These are phyloP conservation scores for Acrodontium crateriforme DNA, from an alignment of 2,329 filamentous ascomycete species.

Conservation along the genomic window DNA sequence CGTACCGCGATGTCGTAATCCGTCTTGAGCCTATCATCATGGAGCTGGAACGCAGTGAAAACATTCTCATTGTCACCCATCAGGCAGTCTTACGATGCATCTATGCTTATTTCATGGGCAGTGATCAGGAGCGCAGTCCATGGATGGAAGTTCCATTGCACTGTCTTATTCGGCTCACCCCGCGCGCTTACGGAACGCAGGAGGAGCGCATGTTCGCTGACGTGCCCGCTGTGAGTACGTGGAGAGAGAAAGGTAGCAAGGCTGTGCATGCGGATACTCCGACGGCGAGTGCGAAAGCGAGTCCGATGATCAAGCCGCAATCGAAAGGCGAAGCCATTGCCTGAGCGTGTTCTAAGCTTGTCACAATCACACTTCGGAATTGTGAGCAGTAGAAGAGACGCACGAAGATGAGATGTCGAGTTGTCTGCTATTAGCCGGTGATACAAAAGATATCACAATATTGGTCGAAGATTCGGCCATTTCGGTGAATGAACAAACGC, in stretches of 20 bases:
- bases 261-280: conserved; percentile 59
- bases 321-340: no score
- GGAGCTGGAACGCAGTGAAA: conserved; percentile 91
- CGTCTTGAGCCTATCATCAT: conserved; percentile 98
- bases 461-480: no score
- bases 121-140: conserved; percentile 78
- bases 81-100: conserved; percentile 95
- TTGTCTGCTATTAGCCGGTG: no score
- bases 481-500: no score
- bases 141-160: conserved; percentile 99
- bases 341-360: no score
- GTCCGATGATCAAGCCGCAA: conserved; percentile 1
- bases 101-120: conserved; percentile 98
- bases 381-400: no score
- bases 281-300: conserved; percentile 2
- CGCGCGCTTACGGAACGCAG: conserved; percentile 83
- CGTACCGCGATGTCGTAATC: conserved; percentile 91
- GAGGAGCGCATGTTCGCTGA: conserved; percentile 79
- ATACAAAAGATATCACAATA: no score
- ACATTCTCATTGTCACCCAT: conserved; percentile 95
- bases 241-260: conserved; percentile 83
- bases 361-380: no score
- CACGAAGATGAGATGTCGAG: no score
- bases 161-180: conserved; percentile 90
- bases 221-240: conserved; percentile 92